A percentile compares a stretch with the other conserved stretches of the same genome.
phyloP scores from a whole-genome alignment of 352 stramenopile genomes.

The Halophytophthora batemanensis region DNA sequence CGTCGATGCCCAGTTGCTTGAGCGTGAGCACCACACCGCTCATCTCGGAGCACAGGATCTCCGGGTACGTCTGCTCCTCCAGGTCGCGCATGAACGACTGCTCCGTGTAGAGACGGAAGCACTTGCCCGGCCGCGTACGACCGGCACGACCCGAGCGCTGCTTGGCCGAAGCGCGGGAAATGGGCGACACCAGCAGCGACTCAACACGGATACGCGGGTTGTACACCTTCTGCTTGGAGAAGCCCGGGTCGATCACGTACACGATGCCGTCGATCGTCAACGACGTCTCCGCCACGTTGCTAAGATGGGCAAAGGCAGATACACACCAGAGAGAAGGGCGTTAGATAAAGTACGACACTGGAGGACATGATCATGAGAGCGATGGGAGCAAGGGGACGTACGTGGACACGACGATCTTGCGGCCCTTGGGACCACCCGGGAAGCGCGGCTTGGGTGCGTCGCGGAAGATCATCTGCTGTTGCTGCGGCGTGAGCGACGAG shows the following conservation, averaged over 20 bases:
- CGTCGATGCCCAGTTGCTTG: constrained; percentile 98
- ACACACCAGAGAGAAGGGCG: too few species aligned
- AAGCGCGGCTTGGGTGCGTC: constrained; percentile 92
- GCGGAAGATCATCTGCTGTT: constrained; percentile 99
- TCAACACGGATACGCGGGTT: constrained; percentile 98
- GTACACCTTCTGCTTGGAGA: constrained; percentile 99
- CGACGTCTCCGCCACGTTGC: constrained; percentile 99
- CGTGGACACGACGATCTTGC: constrained; percentile 97
- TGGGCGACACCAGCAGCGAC: constrained; percentile 97
- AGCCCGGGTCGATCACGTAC: constrained; percentile 99
- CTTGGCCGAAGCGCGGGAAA: constrained; percentile 94
- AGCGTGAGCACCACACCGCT: constrained; percentile 96
- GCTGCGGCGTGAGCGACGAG: constrained; percentile 96
- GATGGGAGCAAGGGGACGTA: too few species aligned
- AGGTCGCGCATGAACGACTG: constrained; percentile 96
- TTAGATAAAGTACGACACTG: too few species aligned
- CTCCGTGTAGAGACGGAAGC: constrained; percentile 98
- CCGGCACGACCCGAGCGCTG: constrained; percentile 93
- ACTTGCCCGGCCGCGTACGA: constrained; percentile 91
- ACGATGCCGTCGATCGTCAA: constrained; percentile 99
- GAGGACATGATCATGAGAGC: too few species aligned
- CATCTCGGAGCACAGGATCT: constrained; percentile 98
- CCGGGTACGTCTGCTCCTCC: constrained; percentile 98
- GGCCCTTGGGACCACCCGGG: constrained; percentile 81
- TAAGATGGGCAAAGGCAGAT: too few species aligned